Evolutionary conservation across 2,329 filamentous ascomycete genomes (phyloP), one percentile per base, ranked within the genome.

Genomic region (Myrmaecium sp.): DNA sequence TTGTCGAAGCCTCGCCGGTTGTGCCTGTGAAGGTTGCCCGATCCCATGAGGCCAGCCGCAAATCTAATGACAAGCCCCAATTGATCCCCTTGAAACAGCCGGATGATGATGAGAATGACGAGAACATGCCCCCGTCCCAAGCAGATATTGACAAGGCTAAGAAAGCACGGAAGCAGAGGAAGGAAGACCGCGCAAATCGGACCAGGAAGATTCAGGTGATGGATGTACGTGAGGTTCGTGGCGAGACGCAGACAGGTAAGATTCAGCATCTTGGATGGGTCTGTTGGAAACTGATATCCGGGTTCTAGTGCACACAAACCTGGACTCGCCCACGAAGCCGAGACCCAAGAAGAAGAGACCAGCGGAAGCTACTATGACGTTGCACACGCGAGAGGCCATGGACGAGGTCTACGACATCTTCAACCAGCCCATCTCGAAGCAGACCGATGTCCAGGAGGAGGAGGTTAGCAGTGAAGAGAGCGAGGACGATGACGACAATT

Each of bases 401-500:
- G 84, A 95, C 40, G 89, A 98, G 40, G 94, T 98, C 27, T 95
- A 95, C 43, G 83, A 83, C 31, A 81, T 98, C 25, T 98, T 95
- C 55, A 95, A 89, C 43, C 79, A 89, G 31, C 86, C 89, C 2
- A 51, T 86, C 18, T 64, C 65, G 34, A 56, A 57, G 3, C 41
- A 37, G 17, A 51, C 53, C 11, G 48, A 57, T 2, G 54, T 55
- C 17, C 47, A 53, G 20, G 47, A 54, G 0, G 66, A 62, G 14
- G 61, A 62, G 3, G 72, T 81, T 9, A 73, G 75, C 30, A 71
- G 76, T 23, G 78, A 62, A 29, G 68, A 69, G 10, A 69, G 62
- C 30, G 67, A 69, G 16, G 64, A 78, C 36, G 76, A 83, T 38
- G 62, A 74, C 38, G 69, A 84, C 36, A 75, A 81, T 38, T 93